phyloP scores from a whole-genome alignment of 1,284 basidiomycete species.

The Chalciporus sp. region DNA sequence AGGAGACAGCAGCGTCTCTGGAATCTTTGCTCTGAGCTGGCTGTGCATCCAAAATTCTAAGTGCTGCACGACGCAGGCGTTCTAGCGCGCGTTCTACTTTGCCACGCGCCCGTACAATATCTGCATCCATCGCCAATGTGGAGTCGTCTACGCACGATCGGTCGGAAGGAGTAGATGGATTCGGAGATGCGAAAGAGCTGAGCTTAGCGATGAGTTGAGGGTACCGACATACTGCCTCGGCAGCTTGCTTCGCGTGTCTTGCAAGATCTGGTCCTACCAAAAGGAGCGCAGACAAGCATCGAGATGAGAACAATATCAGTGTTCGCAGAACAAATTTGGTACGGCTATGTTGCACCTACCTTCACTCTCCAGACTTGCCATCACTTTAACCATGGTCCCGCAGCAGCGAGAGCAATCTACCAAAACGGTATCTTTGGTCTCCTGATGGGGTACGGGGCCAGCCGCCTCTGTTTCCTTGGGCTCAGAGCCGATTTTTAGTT shows the following conservation, averaged over 20 bases:
- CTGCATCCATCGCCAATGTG: slow-evolving; percentile 16
- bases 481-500: slow-evolving; percentile 18
- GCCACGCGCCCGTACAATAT: slow-evolving; percentile 40
- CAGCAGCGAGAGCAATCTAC: slow-evolving; percentile 43
- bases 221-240: slow-evolving; percentile 18
- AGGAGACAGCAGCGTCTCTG: neutral
- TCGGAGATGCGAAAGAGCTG: slow-evolving; percentile 7
- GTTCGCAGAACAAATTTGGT: neutral
- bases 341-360: slow-evolving; percentile 5
- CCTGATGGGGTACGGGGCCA: neutral
- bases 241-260: slow-evolving; percentile 26
- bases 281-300: neutral
- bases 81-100: slow-evolving; percentile 65
- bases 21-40: slow-evolving; percentile 14
- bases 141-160: neutral
- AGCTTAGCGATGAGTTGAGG: slow-evolving; percentile 18
- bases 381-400: slow-evolving; percentile 46
- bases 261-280: slow-evolving; percentile 21
- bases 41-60: slow-evolving; percentile 46
- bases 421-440: slow-evolving; percentile 21
- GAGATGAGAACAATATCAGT: neutral
- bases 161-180: slow-evolving; percentile 1
- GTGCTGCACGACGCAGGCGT: slow-evolving; percentile 50
- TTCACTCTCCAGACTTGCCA: slow-evolving; percentile 32
- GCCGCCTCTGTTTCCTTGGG: slow-evolving; percentile 1